Conservation (phyloP, 345 rosid genomes). For the Citrus maxima region DNA sequence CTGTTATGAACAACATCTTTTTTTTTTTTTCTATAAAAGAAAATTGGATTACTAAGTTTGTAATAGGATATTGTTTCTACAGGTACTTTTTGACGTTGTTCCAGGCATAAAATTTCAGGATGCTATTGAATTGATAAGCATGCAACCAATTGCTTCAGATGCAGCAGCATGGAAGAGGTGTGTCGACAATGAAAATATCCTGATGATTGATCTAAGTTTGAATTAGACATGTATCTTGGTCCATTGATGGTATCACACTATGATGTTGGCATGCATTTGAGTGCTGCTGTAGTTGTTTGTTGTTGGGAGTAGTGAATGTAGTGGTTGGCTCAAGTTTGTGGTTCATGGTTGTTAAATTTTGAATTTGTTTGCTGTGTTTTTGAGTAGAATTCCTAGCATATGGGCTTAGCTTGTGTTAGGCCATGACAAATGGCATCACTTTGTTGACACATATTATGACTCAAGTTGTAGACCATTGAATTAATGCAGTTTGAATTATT, state of each 20-base stretch:
- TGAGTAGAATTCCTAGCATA: background rate
- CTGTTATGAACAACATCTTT: background rate
- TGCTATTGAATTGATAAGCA: constrained; percentile 83
- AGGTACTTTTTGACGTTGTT: constrained; percentile 96
- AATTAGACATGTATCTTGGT: background rate
- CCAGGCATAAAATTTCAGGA: constrained; percentile 80
- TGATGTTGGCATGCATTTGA: background rate
- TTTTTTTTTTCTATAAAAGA: background rate
- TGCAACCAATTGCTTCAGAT: constrained; percentile 90
- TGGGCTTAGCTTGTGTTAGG: background rate
- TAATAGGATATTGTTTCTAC: constrained; percentile 23
- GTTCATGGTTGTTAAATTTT: background rate
- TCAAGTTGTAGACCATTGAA: background rate
- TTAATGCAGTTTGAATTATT: background rate
- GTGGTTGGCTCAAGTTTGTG: background rate
- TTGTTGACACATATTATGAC: background rate
- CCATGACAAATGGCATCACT: background rate
- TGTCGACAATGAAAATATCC: constrained; percentile 11
- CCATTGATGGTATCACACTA: background rate
- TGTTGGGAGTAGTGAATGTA: background rate
- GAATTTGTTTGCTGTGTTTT: background rate
- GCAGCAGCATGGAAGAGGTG: constrained; percentile 83
- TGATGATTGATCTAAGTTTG: background rate
- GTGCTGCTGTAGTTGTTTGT: background rate
- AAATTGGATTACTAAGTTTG: constrained; percentile 3